Conservation (phyloP, 208 protist genomes). For the Balamuthia mandrillaris region DNA sequence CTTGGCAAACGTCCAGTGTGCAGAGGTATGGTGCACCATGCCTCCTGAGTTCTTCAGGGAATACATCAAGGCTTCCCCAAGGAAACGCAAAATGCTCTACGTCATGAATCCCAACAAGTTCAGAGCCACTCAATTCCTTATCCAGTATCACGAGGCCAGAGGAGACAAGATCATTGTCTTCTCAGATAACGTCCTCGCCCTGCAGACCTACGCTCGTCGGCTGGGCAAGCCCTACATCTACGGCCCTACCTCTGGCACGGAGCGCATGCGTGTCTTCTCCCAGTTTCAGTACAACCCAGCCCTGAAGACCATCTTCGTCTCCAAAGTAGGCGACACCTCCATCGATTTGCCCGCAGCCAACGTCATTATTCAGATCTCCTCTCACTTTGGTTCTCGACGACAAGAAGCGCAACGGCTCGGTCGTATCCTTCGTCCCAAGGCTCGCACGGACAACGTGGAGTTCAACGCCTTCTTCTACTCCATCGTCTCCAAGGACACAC, state of each 20-base stretch:
- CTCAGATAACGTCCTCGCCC: conserved; percentile 93
- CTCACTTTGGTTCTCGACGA: conserved; percentile 53
- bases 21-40: conserved; percentile 77
- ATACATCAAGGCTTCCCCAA: conserved; percentile 60
- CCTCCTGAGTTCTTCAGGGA: conserved; percentile 85
- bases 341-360: conserved; percentile 98
- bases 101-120: conserved; percentile 90
- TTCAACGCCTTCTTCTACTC: conserved; percentile 98
- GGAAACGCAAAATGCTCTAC: conserved; percentile 59
- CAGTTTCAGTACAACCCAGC: conserved; percentile 85
- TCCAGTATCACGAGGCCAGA: conserved; percentile 84
- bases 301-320: conserved; percentile 94
- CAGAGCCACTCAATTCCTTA: conserved; percentile 78
- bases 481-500: conserved; percentile 91
- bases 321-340: conserved; percentile 90
- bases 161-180: conserved; percentile 98
- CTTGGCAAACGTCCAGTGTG: conserved; percentile 95
- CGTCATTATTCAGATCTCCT: conserved; percentile 93
- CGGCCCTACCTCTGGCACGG: conserved; percentile 85
- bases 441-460: conserved; percentile 66
- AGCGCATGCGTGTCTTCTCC: conserved; percentile 87
- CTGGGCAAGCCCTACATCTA: conserved; percentile 74
- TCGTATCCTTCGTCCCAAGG: conserved; percentile 82
- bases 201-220: conserved; percentile 86
- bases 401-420: conserved; percentile 92